Evolutionary conservation across 768 basidiomycete genomes (phyloP).

Genomic region (Dentipellis sp.): DNA sequence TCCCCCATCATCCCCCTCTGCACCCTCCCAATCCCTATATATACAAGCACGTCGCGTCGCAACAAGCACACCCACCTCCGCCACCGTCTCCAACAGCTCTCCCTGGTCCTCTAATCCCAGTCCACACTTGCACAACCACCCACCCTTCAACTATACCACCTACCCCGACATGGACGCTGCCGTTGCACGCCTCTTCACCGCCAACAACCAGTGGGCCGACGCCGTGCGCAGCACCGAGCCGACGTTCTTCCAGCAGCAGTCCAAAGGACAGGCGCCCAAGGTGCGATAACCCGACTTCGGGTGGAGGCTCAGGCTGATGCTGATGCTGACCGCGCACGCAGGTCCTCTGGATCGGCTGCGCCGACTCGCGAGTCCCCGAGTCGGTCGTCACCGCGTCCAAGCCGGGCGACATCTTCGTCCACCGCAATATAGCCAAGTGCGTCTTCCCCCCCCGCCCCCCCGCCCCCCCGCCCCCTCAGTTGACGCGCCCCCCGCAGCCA

Average conservation of each 20-base stretch:
- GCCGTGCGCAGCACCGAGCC: conserved; percentile 47
- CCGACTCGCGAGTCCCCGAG: conserved; percentile 83
- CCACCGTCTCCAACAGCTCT: background rate
- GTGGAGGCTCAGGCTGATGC: background rate
- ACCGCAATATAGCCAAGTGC: conserved; percentile 85
- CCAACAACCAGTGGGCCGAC: conserved; percentile 64
- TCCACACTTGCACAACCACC: background rate
- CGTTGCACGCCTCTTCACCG: conserved; percentile 28
- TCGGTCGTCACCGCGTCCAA: conserved; percentile 55
- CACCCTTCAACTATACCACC: background rate
- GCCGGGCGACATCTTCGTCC: conserved; percentile 78
- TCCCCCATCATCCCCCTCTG: background rate
- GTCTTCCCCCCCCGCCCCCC: conserved; percentile 17
- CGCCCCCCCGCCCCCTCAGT: background rate
- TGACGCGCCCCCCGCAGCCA: conserved; percentile 36
- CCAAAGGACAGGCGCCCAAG: conserved; percentile 62
- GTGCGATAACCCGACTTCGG: conserved; percentile 24
- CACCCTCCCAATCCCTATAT: background rate
- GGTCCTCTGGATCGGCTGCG: conserved; percentile 75
- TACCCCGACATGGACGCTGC: conserved; percentile 9
- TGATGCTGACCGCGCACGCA: conserved; percentile 16
- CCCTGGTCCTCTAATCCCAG: too few species aligned
- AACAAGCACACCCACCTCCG: background rate
- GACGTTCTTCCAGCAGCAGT: conserved; percentile 50
- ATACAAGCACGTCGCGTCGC: background rate